A percentile compares a stretch with the other conserved stretches of the same genome.
Evolutionary conservation across 768 basidiomycete genomes (phyloP).

Genomic region (Coprinellus micaceus): DNA sequence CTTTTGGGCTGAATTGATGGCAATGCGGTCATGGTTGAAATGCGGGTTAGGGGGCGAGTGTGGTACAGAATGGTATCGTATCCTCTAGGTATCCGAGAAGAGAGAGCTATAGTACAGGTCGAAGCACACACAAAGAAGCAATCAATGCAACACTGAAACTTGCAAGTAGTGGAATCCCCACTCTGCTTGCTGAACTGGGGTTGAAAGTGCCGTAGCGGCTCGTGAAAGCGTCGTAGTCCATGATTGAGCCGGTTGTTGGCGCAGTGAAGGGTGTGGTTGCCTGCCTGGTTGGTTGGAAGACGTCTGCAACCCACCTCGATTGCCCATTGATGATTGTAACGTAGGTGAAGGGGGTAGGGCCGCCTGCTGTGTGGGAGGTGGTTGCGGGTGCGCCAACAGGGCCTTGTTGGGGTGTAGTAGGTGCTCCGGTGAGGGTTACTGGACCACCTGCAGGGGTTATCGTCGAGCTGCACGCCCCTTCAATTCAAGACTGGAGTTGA

Average conservation of each 20-base stretch:
- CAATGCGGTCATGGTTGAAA: too few species aligned
- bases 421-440: constrained; percentile 10
- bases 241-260: constrained; percentile 30
- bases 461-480: constrained; percentile 10
- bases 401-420: constrained; percentile 41
- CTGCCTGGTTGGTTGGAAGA: constrained; percentile 39
- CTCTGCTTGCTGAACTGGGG: too few species aligned
- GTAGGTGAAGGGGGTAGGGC: constrained; percentile 47
- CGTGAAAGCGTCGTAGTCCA: constrained; percentile 11
- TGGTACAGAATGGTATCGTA: too few species aligned
- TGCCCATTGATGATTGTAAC: constrained; percentile 43
- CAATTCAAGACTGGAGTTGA: constrained; percentile 1
- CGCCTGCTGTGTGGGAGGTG: constrained; percentile 36
- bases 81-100: too few species aligned
- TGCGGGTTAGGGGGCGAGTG: too few species aligned
- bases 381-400: constrained; percentile 56
- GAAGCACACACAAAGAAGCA: too few species aligned
- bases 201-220: constrained; percentile 2
- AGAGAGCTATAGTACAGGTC: too few species aligned
- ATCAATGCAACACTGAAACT: too few species aligned
- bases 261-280: constrained; percentile 22
- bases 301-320: constrained; percentile 29
- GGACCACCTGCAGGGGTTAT: constrained; percentile 21
- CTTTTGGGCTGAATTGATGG: too few species aligned
- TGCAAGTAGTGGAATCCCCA: too few species aligned